Percentiles rank a stretch among this genome's conserved stretches.
These are phyloP conservation scores for Phytophthora pisi DNA, from an alignment of 352 stramenopile genomes.

Conservation along the genomic window DNA sequence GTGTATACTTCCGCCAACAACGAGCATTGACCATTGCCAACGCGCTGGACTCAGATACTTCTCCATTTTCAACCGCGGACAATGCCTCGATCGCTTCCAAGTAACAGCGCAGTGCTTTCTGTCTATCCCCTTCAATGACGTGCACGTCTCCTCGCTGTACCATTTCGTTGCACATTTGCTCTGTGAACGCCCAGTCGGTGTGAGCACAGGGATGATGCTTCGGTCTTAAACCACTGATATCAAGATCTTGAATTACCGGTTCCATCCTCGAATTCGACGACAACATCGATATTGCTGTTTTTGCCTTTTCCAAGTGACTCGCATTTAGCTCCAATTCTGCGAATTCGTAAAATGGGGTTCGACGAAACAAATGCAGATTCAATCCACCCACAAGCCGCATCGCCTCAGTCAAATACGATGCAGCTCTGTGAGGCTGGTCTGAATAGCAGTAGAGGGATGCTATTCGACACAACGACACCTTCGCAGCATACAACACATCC, in stretches of 20 bases:
- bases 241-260: not conserved
- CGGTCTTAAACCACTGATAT: not conserved
- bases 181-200: constrained; percentile 39
- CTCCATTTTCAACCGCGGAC: constrained; percentile 1
- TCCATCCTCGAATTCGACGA: constrained; percentile 9
- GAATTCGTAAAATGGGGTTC: constrained; percentile 66
- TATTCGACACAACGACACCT: constrained; percentile 66
- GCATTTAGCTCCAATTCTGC: constrained; percentile 65
- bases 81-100: constrained; percentile 27
- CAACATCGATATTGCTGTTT: constrained; percentile 52
- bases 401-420: constrained; percentile 62
- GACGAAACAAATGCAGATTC: constrained; percentile 57
- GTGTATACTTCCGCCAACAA: constrained; percentile 60
- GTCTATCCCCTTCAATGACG: constrained; percentile 24
- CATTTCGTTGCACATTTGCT: constrained; percentile 55
- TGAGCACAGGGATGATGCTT: constrained; percentile 14
- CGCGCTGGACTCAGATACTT: constrained; percentile 6
- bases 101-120: constrained; percentile 35
- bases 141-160: constrained; percentile 48
- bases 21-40: constrained; percentile 32
- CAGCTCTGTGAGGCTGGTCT: constrained; percentile 58
- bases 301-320: constrained; percentile 49
- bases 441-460: constrained; percentile 56
- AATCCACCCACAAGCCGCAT: constrained; percentile 76
- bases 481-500: constrained; percentile 64